Percentiles rank a stretch among this genome's conserved stretches.
Conservation (phyloP, 2,329 filamentous ascomycete species). For the Gaeumannomyces tritici region DNA sequence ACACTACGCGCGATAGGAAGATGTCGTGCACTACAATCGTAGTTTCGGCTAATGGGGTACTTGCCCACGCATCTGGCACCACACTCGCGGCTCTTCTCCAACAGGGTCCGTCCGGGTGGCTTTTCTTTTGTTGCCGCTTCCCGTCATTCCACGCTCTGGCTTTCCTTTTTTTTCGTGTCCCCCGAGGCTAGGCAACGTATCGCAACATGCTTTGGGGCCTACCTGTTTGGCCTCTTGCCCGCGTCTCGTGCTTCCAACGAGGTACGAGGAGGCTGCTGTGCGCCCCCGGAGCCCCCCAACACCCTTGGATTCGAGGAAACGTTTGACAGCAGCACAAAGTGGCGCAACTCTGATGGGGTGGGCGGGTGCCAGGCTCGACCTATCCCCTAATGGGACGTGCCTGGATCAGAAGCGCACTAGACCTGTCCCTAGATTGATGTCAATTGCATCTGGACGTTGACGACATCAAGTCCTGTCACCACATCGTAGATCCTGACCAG, state of each 20-base stretch:
- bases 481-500: not conserved
- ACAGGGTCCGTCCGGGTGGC: not conserved
- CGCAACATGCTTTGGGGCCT: not conserved
- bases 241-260: too few species aligned
- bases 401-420: not conserved
- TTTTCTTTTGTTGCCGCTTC: not conserved
- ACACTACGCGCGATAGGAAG: not conserved
- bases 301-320: not conserved
- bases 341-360: not conserved
- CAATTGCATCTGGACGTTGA: not conserved
- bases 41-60: not conserved
- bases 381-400: not conserved
- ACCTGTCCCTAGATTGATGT: not conserved
- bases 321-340: not conserved
- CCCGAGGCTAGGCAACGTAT: not conserved
- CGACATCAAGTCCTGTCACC: not conserved
- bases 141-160: not conserved
- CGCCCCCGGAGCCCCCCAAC: not conserved
- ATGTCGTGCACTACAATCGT: not conserved
- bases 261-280: not conserved
- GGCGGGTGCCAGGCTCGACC: not conserved
- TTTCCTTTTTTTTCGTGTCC: not conserved
- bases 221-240: not conserved
- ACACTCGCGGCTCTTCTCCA: not conserved
- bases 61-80: not conserved